These are phyloP conservation scores for Nemania diffusa DNA, from an alignment of 2,329 filamentous ascomycete species.

Conservation along the genomic window DNA sequence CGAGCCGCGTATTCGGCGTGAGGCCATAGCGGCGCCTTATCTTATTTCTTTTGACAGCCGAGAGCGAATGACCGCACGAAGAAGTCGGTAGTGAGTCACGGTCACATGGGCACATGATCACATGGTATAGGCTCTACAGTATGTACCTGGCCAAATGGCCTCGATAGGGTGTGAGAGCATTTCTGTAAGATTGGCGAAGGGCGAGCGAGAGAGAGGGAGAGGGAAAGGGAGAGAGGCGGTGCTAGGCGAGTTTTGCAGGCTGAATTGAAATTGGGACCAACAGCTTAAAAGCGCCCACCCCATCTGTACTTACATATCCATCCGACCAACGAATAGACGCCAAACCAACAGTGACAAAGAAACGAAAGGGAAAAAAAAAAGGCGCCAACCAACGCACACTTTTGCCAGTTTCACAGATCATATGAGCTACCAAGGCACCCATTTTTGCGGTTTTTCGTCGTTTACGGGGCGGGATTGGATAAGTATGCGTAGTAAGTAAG, in stretches of 20 bases:
- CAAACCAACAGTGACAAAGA: background rate
- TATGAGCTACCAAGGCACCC: background rate
- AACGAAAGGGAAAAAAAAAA: background rate
- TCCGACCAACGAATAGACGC: background rate
- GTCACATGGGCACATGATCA: background rate
- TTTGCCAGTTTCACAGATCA: background rate
- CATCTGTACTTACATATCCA: background rate
- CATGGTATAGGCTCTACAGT: background rate
- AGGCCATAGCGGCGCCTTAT: background rate
- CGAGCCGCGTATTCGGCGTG: background rate
- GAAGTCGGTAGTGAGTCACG: too few relatives aligned
- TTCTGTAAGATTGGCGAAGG: slow-evolving; percentile 16
- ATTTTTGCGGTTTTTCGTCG: background rate
- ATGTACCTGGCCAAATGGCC: background rate
- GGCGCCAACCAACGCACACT: background rate
- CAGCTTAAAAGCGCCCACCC: background rate
- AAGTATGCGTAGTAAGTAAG: background rate
- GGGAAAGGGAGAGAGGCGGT: slow-evolving; percentile 7
- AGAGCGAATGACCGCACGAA: background rate
- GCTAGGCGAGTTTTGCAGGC: background rate
- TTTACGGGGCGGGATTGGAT: background rate
- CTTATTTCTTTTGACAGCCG: background rate
- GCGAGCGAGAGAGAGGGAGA: background rate
- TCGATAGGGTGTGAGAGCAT: slow-evolving; percentile 5
- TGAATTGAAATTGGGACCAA: slow-evolving; percentile 1